Base-by-base conservation (phyloP, 1,284 basidiomycete genomes). In the Anthracocystis walkeri region DNA sequence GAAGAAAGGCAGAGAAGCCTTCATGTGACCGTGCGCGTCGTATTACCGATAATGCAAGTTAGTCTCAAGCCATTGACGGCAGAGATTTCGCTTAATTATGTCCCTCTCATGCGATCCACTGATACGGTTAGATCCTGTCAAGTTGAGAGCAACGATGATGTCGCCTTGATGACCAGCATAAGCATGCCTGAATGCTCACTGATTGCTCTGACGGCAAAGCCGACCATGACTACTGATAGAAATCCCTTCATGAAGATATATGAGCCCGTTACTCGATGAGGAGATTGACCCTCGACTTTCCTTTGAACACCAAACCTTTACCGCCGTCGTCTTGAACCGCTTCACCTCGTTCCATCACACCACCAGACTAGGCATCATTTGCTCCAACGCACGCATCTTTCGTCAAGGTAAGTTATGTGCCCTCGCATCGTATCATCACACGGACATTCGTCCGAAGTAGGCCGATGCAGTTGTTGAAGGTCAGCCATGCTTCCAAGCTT, bases 361-460 rank as follows among this genome's bases (percentile, higher is more conserved):
- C 35, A 38, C 44, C 1, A 16, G 12, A 23, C 44, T 14, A 16
- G 8, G 10, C 29, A 31, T 14, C 48, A 31, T 10, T 31, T n/a
- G 7, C 6, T 7, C n/a, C n/a, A n/a, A n/a, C n/a, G n/a, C n/a
- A n/a, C n/a, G n/a, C n/a, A n/a, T n/a, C n/a, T n/a, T n/a, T n/a
- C n/a, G n/a, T 31, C 16, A 31, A 31, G n/a, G 48, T 38, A 21
- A 52, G 51, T 41, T 12, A 29, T 4, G 29, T 29, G 29, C 11
- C 23, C 4, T 45, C 20, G 40, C 31, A 27, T 35, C 35, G 27
- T 18, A 40, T 44, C 27, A 6, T 7, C n/a, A 23, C 16, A 29
- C 50, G 57, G 57, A 38, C 57, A 52, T 55, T 65, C 57, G 63
- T 25, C 63, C 63, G 63, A 65, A 59, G 46, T 58, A 44, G 21